phyloP scores from a whole-genome alignment of 2,329 filamentous ascomycete genomes.

The Paecilomyces formosus region DNA sequence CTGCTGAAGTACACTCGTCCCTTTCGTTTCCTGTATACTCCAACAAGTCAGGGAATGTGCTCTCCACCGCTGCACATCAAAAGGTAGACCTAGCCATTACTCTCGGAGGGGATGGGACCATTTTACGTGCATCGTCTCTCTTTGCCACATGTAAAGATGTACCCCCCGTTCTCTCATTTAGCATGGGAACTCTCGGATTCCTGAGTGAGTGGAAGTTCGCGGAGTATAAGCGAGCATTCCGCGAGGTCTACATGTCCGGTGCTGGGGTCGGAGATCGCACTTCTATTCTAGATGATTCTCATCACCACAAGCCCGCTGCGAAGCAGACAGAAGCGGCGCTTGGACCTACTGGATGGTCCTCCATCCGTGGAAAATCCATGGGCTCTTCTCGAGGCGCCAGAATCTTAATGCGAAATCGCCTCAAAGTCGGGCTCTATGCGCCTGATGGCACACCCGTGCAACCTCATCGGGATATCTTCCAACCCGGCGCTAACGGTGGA shows the following conservation, averaged over 20 bases:
- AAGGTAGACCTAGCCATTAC: slow-evolving; percentile 88
- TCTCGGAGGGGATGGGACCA: slow-evolving; percentile 87
- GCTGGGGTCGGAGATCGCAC: slow-evolving; percentile 45
- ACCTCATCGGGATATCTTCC: slow-evolving; percentile 44
- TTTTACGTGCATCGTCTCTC: slow-evolving; percentile 74
- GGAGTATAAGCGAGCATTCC: slow-evolving; percentile 86
- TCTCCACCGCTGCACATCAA: slow-evolving; percentile 51
- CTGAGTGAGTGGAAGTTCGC: slow-evolving; percentile 93
- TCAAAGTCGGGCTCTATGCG: slow-evolving; percentile 80
- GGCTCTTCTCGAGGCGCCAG: slow-evolving; percentile 66
- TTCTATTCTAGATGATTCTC: slow-evolving; percentile 35
- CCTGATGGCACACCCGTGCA: slow-evolving; percentile 46
- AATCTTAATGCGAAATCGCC: slow-evolving; percentile 75
- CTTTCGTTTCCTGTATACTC: slow-evolving; percentile 69
- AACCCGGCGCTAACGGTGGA: slow-evolving; percentile 18
- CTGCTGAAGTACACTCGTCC: slow-evolving; percentile 60
- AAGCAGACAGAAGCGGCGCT: slow-evolving; percentile 18
- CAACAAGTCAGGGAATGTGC: slow-evolving; percentile 23
- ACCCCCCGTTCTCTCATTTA: slow-evolving; percentile 87
- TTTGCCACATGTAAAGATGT: slow-evolving; percentile 77
- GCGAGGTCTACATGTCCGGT: slow-evolving; percentile 84
- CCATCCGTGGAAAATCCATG: slow-evolving; percentile 72
- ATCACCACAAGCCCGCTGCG: slow-evolving; percentile 22
- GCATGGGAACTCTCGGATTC: slow-evolving; percentile 94
- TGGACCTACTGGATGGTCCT: slow-evolving; percentile 57